Evolutionary conservation across 2,329 filamentous ascomycete genomes (phyloP).

Genomic region (Calonectria hongkongensis): DNA sequence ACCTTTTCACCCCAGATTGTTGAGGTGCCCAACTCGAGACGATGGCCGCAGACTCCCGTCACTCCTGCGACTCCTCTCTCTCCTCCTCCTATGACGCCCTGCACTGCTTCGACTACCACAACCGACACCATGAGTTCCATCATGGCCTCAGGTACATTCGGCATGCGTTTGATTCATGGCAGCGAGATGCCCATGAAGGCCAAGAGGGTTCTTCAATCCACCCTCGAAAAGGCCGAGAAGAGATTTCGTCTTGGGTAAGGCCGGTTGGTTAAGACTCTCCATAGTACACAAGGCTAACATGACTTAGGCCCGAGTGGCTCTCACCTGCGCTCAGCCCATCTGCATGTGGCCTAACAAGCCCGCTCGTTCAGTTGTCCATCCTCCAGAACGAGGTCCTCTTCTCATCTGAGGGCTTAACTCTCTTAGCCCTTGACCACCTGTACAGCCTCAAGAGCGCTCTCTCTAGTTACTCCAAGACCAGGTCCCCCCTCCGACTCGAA

Average conservation of each 20-base stretch:
- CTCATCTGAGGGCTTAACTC: constrained; percentile 74
- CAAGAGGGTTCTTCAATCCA: constrained; percentile 67
- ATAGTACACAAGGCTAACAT: constrained; percentile 35
- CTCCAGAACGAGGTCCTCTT: constrained; percentile 78
- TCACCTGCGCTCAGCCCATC: constrained; percentile 65
- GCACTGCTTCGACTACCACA: constrained; percentile 63
- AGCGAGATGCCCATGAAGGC: constrained; percentile 67
- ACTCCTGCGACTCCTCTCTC: constrained; percentile 64
- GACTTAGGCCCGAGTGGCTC: constrained; percentile 64
- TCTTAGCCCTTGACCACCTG: constrained; percentile 76
- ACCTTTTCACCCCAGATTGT: constrained; percentile 57
- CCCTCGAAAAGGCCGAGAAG: constrained; percentile 71
- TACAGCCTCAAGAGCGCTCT: constrained; percentile 80
- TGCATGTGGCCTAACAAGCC: constrained; percentile 67
- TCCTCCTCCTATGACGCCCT: constrained; percentile 68
- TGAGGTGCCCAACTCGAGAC: constrained; percentile 54
- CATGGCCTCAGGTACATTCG: constrained; percentile 63
- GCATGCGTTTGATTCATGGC: constrained; percentile 71
- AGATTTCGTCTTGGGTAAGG: constrained; percentile 66
- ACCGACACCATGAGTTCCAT: constrained; percentile 57
- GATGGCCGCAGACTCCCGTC: constrained; percentile 61
- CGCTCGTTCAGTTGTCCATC: constrained; percentile 74
- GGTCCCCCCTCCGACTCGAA: constrained; percentile 69
- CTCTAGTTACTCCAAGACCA: constrained; percentile 71
- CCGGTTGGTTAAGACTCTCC: background rate